A percentile compares a stretch with the other conserved stretches of the same genome.
phyloP scores from a whole-genome alignment of 2,329 filamentous ascomycete genomes.

The Alternaria brassicicola region DNA sequence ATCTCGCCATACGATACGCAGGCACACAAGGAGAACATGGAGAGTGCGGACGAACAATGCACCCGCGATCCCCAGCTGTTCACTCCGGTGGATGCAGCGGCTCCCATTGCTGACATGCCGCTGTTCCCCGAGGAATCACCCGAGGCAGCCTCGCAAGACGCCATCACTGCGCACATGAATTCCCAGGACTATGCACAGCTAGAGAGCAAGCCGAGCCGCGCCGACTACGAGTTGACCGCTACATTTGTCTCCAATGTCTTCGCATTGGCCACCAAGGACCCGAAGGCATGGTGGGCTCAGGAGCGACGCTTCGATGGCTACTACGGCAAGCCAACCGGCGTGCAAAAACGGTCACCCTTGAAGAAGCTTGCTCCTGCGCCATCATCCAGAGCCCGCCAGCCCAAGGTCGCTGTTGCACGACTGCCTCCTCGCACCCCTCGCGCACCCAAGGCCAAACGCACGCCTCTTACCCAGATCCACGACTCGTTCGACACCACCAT shows the following conservation, averaged over 20 bases:
- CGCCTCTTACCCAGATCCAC: slow-evolving; percentile 36
- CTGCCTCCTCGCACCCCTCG: slow-evolving; percentile 43
- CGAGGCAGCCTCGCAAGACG: slow-evolving; percentile 29
- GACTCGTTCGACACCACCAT: slow-evolving; percentile 47
- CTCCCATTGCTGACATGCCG: slow-evolving; percentile 41
- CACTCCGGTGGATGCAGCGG: slow-evolving; percentile 33
- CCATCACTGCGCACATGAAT: slow-evolving; percentile 46
- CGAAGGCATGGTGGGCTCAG: slow-evolving; percentile 43
- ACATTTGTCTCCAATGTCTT: slow-evolving; percentile 44
- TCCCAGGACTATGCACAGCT: slow-evolving; percentile 38
- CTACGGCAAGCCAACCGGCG: slow-evolving; percentile 52
- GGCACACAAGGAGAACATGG: slow-evolving; percentile 47
- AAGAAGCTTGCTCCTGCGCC: slow-evolving; percentile 49
- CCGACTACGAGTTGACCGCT: slow-evolving; percentile 47
- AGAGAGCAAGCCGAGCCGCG: slow-evolving; percentile 41
- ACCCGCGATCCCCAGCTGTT: slow-evolving; percentile 47
- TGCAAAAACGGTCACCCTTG: slow-evolving; percentile 45
- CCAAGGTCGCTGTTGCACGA: slow-evolving; percentile 43
- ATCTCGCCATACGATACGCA: slow-evolving; percentile 48
- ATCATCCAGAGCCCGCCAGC: slow-evolving; percentile 37
- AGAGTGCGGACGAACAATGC: slow-evolving; percentile 34
- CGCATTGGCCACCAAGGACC: slow-evolving; percentile 49
- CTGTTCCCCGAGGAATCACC: slow-evolving; percentile 44
- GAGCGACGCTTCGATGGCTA: slow-evolving; percentile 61
- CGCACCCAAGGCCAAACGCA: slow-evolving; percentile 46